Evolutionary conservation across 2,329 filamentous ascomycete genomes (phyloP).

Genomic region (Ophioceras dolichostomum): DNA sequence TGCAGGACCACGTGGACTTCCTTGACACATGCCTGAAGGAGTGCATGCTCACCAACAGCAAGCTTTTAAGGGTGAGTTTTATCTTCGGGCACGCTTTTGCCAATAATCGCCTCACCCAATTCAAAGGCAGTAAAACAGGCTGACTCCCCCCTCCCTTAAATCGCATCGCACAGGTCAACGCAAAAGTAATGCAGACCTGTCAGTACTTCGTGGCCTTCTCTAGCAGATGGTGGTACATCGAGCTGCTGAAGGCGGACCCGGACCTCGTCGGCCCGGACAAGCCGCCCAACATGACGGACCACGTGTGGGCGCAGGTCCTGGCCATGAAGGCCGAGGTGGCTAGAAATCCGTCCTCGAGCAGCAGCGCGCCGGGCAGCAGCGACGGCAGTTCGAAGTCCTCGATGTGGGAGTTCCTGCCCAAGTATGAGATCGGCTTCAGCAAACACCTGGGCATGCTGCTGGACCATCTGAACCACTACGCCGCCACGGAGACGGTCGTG

Average conservation of each 20-base stretch:
- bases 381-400: conserved; percentile 23
- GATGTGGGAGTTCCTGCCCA: conserved; percentile 72
- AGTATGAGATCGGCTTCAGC: conserved; percentile 90
- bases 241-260: conserved; percentile 72
- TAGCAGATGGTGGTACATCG: conserved; percentile 70
- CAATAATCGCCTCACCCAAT: too few relatives aligned
- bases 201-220: conserved; percentile 89
- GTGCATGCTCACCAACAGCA: conserved; percentile 97
- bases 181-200: conserved; percentile 93
- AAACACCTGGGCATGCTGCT: conserved; percentile 86
- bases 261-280: conserved; percentile 52
- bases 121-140: too few relatives aligned
- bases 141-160: too few relatives aligned
- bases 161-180: conserved; percentile 94
- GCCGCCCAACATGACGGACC: conserved; percentile 45
- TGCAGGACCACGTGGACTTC: conserved; percentile 99
- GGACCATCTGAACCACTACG: conserved; percentile 92
- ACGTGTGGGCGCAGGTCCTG: conserved; percentile 49
- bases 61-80: conserved; percentile 76
- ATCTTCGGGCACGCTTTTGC: too few relatives aligned
- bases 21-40: conserved; percentile 95
- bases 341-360: conserved; percentile 17
- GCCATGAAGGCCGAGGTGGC: conserved; percentile 29
- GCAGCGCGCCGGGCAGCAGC: conserved; percentile 22
- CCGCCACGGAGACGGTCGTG: conserved; percentile 92